Conservation (phyloP, 352 stramenopile species). For the Phytopythium chamaehyphon region DNA sequence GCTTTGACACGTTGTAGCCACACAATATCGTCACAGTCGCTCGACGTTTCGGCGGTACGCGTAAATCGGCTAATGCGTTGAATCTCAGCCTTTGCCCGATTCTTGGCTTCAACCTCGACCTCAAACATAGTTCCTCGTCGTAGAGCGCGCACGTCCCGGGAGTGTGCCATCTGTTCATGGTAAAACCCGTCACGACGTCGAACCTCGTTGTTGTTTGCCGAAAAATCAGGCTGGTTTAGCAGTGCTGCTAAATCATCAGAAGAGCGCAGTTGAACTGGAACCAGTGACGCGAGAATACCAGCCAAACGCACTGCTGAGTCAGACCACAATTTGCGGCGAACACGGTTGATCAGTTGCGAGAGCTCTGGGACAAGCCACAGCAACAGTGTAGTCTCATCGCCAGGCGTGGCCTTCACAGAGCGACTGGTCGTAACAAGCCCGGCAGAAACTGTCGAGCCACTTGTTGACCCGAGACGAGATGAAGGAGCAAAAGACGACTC, state of each 20-base stretch:
- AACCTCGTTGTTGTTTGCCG: constrained; percentile 70
- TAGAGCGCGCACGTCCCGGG: constrained; percentile 60
- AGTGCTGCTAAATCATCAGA: constrained; percentile 57
- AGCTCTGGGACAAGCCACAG: constrained; percentile 79
- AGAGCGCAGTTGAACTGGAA: constrained; percentile 57
- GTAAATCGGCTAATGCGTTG: constrained; percentile 67
- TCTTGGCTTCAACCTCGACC: constrained; percentile 61
- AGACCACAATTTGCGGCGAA: constrained; percentile 64
- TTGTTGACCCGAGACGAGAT: constrained; percentile 22
- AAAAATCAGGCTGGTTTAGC: constrained; percentile 59
- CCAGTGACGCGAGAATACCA: constrained; percentile 57
- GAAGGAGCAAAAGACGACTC: constrained; percentile 72
- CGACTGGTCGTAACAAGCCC: constrained; percentile 51
- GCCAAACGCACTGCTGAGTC: constrained; percentile 68
- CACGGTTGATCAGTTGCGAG: constrained; percentile 54
- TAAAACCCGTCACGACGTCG: constrained; percentile 76
- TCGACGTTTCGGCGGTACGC: constrained; percentile 30
- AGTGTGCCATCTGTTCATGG: constrained; percentile 79
- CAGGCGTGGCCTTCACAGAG: constrained; percentile 54
- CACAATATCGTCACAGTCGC: constrained; percentile 44
- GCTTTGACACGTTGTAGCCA: constrained; percentile 82
- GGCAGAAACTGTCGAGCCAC: constrained; percentile 31
- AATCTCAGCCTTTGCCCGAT: constrained; percentile 53
- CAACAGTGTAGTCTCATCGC: constrained; percentile 73
- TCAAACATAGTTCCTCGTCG: constrained; percentile 50